Base-by-base conservation (phyloP, 768 basidiomycete genomes). In the Rhodotorula diobovata region DNA sequence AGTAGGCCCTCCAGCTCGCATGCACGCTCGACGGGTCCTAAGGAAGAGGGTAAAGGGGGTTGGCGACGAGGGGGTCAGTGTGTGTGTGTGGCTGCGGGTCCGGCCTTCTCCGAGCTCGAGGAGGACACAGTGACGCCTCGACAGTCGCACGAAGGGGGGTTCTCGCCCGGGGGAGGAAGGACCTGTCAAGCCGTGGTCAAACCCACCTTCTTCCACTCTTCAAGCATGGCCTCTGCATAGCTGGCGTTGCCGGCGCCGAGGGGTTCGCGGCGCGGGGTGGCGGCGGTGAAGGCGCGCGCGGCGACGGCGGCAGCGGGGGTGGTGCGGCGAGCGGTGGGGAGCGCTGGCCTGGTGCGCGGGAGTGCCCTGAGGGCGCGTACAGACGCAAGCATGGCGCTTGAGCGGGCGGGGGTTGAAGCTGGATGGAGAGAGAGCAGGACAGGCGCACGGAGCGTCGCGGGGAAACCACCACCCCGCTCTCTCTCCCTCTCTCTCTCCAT, bases 1-100 rank as follows among this genome's bases (percentile, higher is more conserved):
- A 99, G 82, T 99, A 99, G 62, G 88, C 85, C 70, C 89, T 85
- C 96, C 96, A 99, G 9, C 93, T 96, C 1, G 86, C 84, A 83
- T 99, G 96, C 0, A 99, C 96, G 32, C 90, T 89, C 72, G 86
- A 85, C 54, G 93, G 91, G 81, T 99, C 76, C 69, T 75, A 61
- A 25, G 8, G 11, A 18, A 8, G 28, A n/a, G n/a, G n/a, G n/a
- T n/a, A n/a, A n/a, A n/a, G n/a, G n/a, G n/a, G n/a, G n/a, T n/a
- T n/a, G n/a, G 7, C n/a, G 43, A 32, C 8, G 30, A 10, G 53
- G 12, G 30, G 12, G 53, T 25, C 20, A 25, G 57, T 58, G 20
- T 56, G 11, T 35, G 15, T 56, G 15, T 55, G 32, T 32, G n/a
- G 51, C 7, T 12, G n/a, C 10, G 15, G n/a, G 30, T 54, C 30